phyloP scores from a whole-genome alignment of 768 basidiomycete species.

The Tricholoma saponaceum region DNA sequence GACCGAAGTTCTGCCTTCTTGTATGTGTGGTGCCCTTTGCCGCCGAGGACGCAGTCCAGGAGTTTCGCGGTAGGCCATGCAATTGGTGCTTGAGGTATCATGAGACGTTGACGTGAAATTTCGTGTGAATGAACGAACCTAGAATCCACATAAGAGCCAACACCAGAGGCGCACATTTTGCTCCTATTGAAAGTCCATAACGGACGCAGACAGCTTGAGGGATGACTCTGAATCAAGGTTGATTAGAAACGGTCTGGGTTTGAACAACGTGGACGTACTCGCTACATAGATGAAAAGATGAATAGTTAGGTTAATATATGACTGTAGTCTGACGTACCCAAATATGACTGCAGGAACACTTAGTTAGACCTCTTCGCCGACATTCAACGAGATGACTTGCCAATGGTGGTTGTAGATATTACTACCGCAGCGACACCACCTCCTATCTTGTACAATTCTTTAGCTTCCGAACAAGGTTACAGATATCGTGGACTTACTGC shows the following conservation, averaged over 20 bases:
- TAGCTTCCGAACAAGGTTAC: not conserved
- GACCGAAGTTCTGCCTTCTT: slow-evolving; percentile 80
- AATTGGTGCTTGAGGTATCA: slow-evolving; percentile 57
- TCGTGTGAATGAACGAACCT: slow-evolving; percentile 32
- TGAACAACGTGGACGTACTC: slow-evolving; percentile 42
- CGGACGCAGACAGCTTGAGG: slow-evolving; percentile 75
- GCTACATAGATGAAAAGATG: slow-evolving; percentile 43
- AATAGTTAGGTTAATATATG: not conserved
- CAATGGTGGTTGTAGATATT: slow-evolving; percentile 75
- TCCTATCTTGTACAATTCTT: slow-evolving; percentile 29
- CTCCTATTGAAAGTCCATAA: slow-evolving; percentile 80
- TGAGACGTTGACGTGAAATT: slow-evolving; percentile 26
- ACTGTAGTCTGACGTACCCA: slow-evolving; percentile 49
- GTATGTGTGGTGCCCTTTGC: slow-evolving; percentile 67
- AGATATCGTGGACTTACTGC: slow-evolving; percentile 42
- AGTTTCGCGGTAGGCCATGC: slow-evolving; percentile 81
- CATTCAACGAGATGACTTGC: slow-evolving; percentile 26
- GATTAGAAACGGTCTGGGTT: not conserved
- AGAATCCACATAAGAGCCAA: slow-evolving; percentile 67
- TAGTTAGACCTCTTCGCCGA: slow-evolving; percentile 1
- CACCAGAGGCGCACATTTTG: slow-evolving; percentile 73
- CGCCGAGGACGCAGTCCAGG: slow-evolving; percentile 78
- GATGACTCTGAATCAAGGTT: slow-evolving; percentile 37
- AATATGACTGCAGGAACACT: slow-evolving; percentile 59
- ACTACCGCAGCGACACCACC: slow-evolving; percentile 74